Base-by-base conservation (phyloP, 1,139 yeast species). In the Citeromyces hawaiiensis region DNA sequence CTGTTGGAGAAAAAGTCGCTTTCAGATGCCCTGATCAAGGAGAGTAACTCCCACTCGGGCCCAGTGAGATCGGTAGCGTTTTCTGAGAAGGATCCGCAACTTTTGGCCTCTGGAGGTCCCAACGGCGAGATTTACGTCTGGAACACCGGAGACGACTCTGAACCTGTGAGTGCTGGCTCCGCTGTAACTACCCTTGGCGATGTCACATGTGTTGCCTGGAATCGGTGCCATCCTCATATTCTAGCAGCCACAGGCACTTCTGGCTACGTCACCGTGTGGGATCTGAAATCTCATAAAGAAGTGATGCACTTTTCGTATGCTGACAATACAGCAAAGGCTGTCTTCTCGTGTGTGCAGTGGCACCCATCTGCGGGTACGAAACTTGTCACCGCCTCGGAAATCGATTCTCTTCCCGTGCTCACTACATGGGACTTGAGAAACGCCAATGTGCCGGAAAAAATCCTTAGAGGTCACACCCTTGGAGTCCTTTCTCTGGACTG, bases 361-460 rank as follows among this genome's bases (percentile, higher is more conserved):
- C 76, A 52, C 85, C 98, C 98, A 91, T 83, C 57, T 91, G 97
- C 47, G 66, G 78, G 93, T 39, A 91, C 97, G 11, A 80, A 78
- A 54, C 72, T 93, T 47, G 74, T 83, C 34, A 88, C 97, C 27
- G 95, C 96, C 25, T 79, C 93, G 36, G 87, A 81, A 43, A 75
- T 75, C 45, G 97, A 88, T 57, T 64, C 70, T 14, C 77, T 79
- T 45, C 95, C 98, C 9, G 70, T 83, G 33, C 78, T 93, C 41
- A 63, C 86, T 48, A 69, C 91, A 13, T 93, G 98, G 98, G 97
- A 91, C 63, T 70, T 93, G 54, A 76, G 96, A 59, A 91, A 91
- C 57, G 76, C 96, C 18, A 82, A 83, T 54, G 88, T 83, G 17
- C 98, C 99, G 6, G 88, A 85, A 55, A 63, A 64, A 45, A 66